A percentile compares a stretch with the other conserved stretches of the same genome.
phyloP scores from a whole-genome alignment of 2,329 filamentous ascomycete species.

The Fusarium virguliforme region DNA sequence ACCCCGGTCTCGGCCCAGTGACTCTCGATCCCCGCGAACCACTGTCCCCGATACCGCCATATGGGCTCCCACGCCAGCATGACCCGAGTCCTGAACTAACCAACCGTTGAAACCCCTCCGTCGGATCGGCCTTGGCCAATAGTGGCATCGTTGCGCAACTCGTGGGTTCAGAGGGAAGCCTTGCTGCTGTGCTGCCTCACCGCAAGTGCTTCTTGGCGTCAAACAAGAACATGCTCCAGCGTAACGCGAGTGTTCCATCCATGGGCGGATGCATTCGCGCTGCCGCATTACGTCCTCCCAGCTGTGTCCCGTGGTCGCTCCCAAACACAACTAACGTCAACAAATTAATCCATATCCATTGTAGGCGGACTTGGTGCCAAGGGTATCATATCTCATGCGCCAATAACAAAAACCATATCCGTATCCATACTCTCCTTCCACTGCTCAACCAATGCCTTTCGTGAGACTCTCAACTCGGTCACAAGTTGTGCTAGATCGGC shows the following conservation, averaged over 20 bases:
- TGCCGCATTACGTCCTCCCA: conserved; percentile 8
- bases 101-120: not conserved
- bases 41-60: conserved; percentile 25
- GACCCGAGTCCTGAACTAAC: conserved; percentile 2
- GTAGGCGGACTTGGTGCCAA: conserved; percentile 32
- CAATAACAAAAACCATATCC: conserved; percentile 19
- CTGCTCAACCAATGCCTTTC: conserved; percentile 1
- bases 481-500: not conserved
- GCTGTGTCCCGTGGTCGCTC: not conserved
- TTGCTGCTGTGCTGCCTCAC: conserved; percentile 25
- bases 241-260: not conserved
- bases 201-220: conserved; percentile 10
- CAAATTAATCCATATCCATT: conserved; percentile 30
- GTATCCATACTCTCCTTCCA: not conserved
- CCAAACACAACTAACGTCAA: conserved; percentile 15
- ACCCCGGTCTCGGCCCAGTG: conserved; percentile 10
- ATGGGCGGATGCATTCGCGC: not conserved
- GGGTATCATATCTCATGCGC: conserved; percentile 48
- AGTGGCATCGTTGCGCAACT: conserved; percentile 21
- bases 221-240: not conserved
- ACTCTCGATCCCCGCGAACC: conserved; percentile 32
- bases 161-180: conserved; percentile 29
- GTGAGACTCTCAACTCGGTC: not conserved
- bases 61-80: not conserved
- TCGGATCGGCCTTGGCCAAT: conserved; percentile 34